These are phyloP conservation scores for Colletotrichum chrysophilum DNA, from an alignment of 2,329 filamentous ascomycete genomes.

Conservation along the genomic window DNA sequence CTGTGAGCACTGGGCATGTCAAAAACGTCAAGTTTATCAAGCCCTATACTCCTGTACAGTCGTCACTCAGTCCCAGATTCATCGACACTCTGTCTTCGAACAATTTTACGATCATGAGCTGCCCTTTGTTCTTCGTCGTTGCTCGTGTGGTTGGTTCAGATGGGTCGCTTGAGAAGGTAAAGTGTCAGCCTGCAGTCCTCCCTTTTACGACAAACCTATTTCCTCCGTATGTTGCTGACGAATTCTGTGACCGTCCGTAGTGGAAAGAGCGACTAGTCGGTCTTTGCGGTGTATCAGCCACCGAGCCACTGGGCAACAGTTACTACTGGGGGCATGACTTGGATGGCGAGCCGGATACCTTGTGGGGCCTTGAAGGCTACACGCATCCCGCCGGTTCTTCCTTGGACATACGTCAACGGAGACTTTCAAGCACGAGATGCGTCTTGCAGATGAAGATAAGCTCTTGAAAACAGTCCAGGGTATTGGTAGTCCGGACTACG, in stretches of 20 bases:
- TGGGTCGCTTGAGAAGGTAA: neutral
- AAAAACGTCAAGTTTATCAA: neutral
- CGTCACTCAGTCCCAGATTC: neutral
- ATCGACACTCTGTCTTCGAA: neutral
- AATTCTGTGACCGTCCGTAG: neutral
- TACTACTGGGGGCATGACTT: neutral
- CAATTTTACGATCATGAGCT: neutral
- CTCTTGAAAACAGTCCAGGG: neutral
- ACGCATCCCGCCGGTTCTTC: neutral
- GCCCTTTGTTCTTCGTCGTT: neutral
- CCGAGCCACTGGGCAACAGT: neutral
- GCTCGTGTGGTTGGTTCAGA: neutral
- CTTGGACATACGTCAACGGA: neutral
- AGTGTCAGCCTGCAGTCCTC: neutral
- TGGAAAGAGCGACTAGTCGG: neutral
- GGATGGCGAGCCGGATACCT: neutral
- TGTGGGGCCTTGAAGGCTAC: neutral
- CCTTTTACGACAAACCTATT: neutral
- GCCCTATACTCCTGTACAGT: neutral
- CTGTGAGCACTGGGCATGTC: neutral
- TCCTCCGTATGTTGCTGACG: neutral
- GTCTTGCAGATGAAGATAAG: neutral
- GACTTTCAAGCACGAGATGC: neutral
- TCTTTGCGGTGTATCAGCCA: neutral
- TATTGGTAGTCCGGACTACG: neutral